phyloP scores from a whole-genome alignment of 2,329 filamentous ascomycete species.

The Aspergillus sergii region DNA sequence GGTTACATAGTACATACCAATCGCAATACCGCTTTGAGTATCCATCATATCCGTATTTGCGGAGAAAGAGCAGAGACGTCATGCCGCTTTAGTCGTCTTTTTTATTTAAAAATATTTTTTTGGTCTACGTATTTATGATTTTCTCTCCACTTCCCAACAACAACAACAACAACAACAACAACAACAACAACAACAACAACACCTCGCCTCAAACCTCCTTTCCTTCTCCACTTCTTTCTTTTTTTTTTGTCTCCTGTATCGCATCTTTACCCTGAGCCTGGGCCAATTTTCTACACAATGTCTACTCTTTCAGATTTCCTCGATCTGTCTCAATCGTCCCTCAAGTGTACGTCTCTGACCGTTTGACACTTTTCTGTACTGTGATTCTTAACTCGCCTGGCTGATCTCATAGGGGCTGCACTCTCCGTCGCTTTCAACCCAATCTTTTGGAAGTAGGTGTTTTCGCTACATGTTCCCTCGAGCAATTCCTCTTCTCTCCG shows the following conservation, averaged over 20 bases:
- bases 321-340: slow-evolving; percentile 67
- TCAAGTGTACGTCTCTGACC: slow-evolving; percentile 58
- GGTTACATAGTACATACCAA: neutral
- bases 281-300: slow-evolving; percentile 28
- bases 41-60: neutral
- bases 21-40: neutral
- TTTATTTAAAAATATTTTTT: neutral
- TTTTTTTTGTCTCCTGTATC: neutral
- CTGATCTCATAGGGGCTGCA: slow-evolving; percentile 66
- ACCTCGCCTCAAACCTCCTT: neutral
- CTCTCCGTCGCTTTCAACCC: slow-evolving; percentile 90
- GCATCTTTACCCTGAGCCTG: neutral
- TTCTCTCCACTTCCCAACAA: slow-evolving; percentile 8
- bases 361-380: slow-evolving; percentile 14
- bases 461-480: neutral
- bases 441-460: slow-evolving; percentile 95
- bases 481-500: neutral
- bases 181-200: slow-evolving; percentile 1
- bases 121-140: neutral
- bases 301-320: slow-evolving; percentile 47
- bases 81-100: slow-evolving; percentile 12
- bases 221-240: slow-evolving; percentile 13
- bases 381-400: slow-evolving; percentile 27
- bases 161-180: neutral
- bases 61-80: slow-evolving; percentile 12